Conservation (phyloP, 2,329 filamentous ascomycete species). For the Penicillium sp. region DNA sequence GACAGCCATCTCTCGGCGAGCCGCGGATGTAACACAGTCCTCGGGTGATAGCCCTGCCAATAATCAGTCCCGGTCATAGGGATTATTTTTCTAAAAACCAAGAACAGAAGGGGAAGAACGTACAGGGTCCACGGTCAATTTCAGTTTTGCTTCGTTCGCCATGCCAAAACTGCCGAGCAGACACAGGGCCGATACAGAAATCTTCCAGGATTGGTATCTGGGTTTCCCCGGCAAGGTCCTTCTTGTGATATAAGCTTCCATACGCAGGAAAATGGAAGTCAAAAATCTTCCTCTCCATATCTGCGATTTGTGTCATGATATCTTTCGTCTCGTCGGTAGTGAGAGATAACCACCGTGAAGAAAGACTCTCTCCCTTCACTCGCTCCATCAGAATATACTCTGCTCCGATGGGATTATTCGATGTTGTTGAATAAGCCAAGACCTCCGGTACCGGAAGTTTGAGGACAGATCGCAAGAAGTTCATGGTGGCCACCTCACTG, state of each 20-base stretch:
- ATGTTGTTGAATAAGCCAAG: slow-evolving; percentile 28
- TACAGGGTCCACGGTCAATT: slow-evolving; percentile 24
- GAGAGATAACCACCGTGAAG: slow-evolving; percentile 22
- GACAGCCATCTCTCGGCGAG: slow-evolving; percentile 20
- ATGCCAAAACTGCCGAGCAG: slow-evolving; percentile 26
- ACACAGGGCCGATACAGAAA: slow-evolving; percentile 24
- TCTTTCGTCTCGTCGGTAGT: slow-evolving; percentile 20
- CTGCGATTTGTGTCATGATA: slow-evolving; percentile 21
- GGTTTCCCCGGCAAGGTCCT: slow-evolving; percentile 14
- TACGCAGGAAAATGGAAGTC: slow-evolving; percentile 23
- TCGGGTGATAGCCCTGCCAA: slow-evolving; percentile 16
- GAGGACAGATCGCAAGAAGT: slow-evolving; percentile 19
- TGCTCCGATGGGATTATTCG: slow-evolving; percentile 33
- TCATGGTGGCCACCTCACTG: slow-evolving; percentile 23
- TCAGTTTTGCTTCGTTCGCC: slow-evolving; percentile 18
- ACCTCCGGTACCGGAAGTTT: slow-evolving; percentile 17
- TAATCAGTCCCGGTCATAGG: slow-evolving; percentile 3
- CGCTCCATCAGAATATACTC: slow-evolving; percentile 41
- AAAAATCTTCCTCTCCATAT: slow-evolving; percentile 23
- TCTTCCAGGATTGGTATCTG: slow-evolving; percentile 16
- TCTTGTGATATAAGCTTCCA: slow-evolving; percentile 23
- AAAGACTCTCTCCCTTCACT: slow-evolving; percentile 27
- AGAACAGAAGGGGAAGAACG: slow-evolving; percentile 1
- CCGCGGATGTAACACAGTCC: slow-evolving; percentile 21
- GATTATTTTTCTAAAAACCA: background rate